A percentile compares a stretch with the other conserved stretches of the same genome.
phyloP scores from a whole-genome alignment of 352 stramenopile species.

The Globisporangium iwayamae region DNA sequence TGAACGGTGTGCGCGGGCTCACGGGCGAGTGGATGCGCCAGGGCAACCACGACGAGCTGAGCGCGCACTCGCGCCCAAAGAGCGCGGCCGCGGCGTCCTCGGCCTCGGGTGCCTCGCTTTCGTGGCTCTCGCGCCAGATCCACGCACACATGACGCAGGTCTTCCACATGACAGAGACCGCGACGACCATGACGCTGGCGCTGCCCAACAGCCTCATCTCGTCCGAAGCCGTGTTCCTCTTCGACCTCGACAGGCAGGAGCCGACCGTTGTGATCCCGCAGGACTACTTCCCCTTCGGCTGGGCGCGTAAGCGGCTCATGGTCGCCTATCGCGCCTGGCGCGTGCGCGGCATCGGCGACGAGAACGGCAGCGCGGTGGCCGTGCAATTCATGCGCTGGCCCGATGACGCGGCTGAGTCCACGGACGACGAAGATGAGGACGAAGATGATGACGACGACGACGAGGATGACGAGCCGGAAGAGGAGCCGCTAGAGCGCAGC shows the following conservation, averaged over 20 bases:
- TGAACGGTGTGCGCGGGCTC: slow-evolving; percentile 32
- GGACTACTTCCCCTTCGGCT: slow-evolving; percentile 62
- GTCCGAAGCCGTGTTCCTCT: slow-evolving; percentile 39
- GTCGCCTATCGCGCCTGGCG: slow-evolving; percentile 68
- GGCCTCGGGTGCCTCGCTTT: slow-evolving; percentile 26
- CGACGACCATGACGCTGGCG: slow-evolving; percentile 51
- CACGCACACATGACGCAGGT: slow-evolving; percentile 48
- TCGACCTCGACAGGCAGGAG: slow-evolving; percentile 43
- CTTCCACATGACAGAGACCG: slow-evolving; percentile 58
- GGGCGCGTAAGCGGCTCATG: slow-evolving; percentile 41
- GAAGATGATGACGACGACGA: slow-evolving; percentile 29
- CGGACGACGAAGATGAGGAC: slow-evolving; percentile 3
- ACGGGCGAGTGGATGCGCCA: slow-evolving; percentile 50
- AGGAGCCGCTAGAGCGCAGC: slow-evolving; percentile 36
- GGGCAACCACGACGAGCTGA: slow-evolving; percentile 36
- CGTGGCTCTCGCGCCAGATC: slow-evolving; percentile 55
- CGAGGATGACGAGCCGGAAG: slow-evolving; percentile 44
- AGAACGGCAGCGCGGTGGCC: slow-evolving; percentile 42
- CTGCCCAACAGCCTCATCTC: slow-evolving; percentile 62
- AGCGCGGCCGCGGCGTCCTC: slow-evolving; percentile 20
- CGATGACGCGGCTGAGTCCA: slow-evolving; percentile 15
- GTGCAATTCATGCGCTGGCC: slow-evolving; percentile 73
- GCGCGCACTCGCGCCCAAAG: slow-evolving; percentile 23
- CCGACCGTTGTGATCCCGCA: slow-evolving; percentile 39
- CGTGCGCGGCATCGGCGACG: slow-evolving; percentile 42